Base-by-base conservation (phyloP, 352 stramenopile genomes). In the Labyrinthula sp. region DNA sequence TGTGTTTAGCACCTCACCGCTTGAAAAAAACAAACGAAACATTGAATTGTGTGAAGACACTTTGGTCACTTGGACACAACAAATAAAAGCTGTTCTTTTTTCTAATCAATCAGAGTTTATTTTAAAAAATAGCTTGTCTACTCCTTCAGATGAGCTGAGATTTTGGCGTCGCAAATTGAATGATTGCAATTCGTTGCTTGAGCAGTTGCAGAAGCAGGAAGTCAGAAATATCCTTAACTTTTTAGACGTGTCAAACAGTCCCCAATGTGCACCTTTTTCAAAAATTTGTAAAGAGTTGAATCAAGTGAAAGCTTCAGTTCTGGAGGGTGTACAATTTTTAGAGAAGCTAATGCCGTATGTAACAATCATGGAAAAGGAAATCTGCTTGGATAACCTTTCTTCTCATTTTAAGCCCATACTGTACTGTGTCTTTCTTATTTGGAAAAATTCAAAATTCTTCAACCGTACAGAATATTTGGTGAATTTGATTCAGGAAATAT, bases 371-470 rank as follows among this genome's bases (percentile, higher is more conserved):
- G n/a, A 22, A 2, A 12, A 10, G n/a, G 30, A 37, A 23, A 26
- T 23, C 30, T 52, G 47, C 17, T 71, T 69, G 29, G 39, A 57
- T 21, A 79, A 73, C 7, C 63, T 93, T 7, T 72, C 70, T 1
- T 66, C 85, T 39, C 64, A 92, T 14, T 96, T 95, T 67, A 95
- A 92, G 62, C 87, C 87, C n/a, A 94, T 94, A 67, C 64, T 96
- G 10, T 84, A 95, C 59, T 93, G 92, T 40, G 86, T 95, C 9
- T 67, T 97, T 47, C 63, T 95, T 15, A 95, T 97, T 50, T 97
- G 87, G 87, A 95, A 95, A 61, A 93, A 95, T 66, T 94, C 80
- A 18, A 89, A 89, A 61, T 77, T 94, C 63, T 97, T 95, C 74
- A 97, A 95, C 63, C 94, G 82, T 4, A 79, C 86, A 0, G 79